Evolutionary conservation across 495 filamentous ascomycete genomes (phyloP), one percentile per base, ranked within the genome.

Genomic region (Thermothielavioides terrestris): DNA sequence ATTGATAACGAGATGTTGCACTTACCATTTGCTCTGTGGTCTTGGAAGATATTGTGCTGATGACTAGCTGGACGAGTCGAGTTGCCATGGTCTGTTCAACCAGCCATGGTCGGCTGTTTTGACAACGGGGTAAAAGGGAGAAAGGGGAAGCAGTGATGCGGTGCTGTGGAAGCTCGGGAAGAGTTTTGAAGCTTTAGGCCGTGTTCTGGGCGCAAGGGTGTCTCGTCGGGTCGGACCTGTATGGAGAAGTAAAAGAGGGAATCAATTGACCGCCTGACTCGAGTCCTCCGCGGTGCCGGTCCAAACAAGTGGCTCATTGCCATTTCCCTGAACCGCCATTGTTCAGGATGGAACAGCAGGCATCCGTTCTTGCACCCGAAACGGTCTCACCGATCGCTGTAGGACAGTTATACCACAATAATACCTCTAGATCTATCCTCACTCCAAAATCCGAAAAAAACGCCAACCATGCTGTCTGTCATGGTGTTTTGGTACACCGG

Each of bases 401-500:
- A 10, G 18, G 6, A 6, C 9, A 6, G 21, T 17, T 4, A 11
- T 26, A 34, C 15, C 21, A 3, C 2, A 2, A 30, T 20, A 10
- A 30, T 20, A 10, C 25, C 46, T 49, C 28, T 34, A 31, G 12
- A 41, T 49, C 20, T 26, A 27, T 8, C 14, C 36, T 15, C 10
- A 38, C 27, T 35, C 27, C 46, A 41, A 45, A 53, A 46, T 25
- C 46, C 40, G 18, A 34, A 46, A 49, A 2, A 38, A 43, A 49
- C 52, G 54, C 46, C 50, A 35, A 45, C 39, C 35, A 37, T 53
- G 41, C 38, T 28, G 22, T 22, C n/a, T 35, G 37, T 35, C 35
- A 42, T 42, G 47, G 36, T 50, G 22, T 41, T 30, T 41, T 53
- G 27, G 40, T 57, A 57, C 50, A 57, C 39, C 53, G 54, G 31